A percentile compares a stretch with the other conserved stretches of the same genome.
phyloP scores from a whole-genome alignment of 345 rosid species.

The Eucalyptus rudis region DNA sequence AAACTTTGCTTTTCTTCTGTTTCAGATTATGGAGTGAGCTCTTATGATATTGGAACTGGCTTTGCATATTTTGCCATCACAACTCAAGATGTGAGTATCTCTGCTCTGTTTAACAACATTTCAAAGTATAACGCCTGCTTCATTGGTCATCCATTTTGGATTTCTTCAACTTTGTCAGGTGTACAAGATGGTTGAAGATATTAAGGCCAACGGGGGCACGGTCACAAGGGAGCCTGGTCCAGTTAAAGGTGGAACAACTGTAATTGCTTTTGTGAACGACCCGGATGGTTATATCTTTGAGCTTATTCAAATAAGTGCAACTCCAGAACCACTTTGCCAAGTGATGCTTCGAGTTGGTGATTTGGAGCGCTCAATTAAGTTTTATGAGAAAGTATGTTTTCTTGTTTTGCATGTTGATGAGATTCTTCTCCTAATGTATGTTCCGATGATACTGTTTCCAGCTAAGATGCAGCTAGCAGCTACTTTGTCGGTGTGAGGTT shows the following conservation, averaged over 20 bases:
- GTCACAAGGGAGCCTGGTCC: constrained; percentile 90
- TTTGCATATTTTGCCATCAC: constrained; percentile 91
- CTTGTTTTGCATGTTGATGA: not conserved
- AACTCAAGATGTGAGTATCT: constrained; percentile 56
- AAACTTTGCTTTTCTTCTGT: not conserved
- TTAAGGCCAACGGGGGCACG: constrained; percentile 68
- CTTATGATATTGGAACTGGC: constrained; percentile 89
- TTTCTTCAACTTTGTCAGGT: constrained; percentile 20
- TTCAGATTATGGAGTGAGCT: constrained; percentile 78
- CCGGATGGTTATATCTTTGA: constrained; percentile 88
- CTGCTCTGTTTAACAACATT: not conserved
- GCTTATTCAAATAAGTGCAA: constrained; percentile 71
- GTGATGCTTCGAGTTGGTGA: constrained; percentile 93
- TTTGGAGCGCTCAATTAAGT: constrained; percentile 63
- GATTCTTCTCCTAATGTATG: not conserved
- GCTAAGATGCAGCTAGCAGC: not conserved
- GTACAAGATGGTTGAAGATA: constrained; percentile 59
- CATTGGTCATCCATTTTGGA: not conserved
- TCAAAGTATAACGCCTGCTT: not conserved
- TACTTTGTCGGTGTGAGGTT: not conserved
- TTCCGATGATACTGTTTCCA: not conserved
- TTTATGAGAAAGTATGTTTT: constrained; percentile 71
- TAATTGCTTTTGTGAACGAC: constrained; percentile 88
- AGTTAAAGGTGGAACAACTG: constrained; percentile 62
- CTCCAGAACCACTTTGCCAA: constrained; percentile 90